Percentiles rank a stretch among this genome's conserved stretches.
Conservation (phyloP, 176 grass and related monocot species). For the Echinochloa phyllopogon region DNA sequence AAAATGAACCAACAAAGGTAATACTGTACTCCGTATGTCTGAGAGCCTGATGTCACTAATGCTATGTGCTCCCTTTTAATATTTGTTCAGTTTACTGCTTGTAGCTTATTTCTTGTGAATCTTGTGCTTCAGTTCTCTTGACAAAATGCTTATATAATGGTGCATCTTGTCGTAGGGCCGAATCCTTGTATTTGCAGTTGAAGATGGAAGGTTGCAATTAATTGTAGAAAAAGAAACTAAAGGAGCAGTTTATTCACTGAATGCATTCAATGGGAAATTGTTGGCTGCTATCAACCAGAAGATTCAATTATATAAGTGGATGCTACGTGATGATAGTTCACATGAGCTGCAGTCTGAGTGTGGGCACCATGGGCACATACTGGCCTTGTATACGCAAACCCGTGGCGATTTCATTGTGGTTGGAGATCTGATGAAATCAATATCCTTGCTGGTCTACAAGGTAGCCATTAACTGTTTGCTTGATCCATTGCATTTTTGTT, state of each 20-base stretch:
- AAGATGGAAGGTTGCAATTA: slow-evolving; percentile 82
- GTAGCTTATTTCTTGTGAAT: neutral
- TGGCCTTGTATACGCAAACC: slow-evolving; percentile 88
- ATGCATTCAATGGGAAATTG: slow-evolving; percentile 94
- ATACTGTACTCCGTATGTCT: too few relatives aligned
- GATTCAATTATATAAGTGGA: slow-evolving; percentile 92
- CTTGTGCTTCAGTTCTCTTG: neutral
- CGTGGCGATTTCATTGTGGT: slow-evolving; percentile 98
- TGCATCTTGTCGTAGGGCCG: slow-evolving; percentile 62
- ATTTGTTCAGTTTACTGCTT: neutral
- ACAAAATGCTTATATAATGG: slow-evolving; percentile 27
- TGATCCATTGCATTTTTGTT: neutral
- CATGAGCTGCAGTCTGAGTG: slow-evolving; percentile 89
- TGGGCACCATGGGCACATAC: slow-evolving; percentile 87
- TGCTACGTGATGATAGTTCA: slow-evolving; percentile 68
- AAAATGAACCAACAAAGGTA: slow-evolving; percentile 96
- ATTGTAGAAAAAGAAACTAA: slow-evolving; percentile 95
- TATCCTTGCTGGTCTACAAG: slow-evolving; percentile 93
- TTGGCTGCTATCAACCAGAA: slow-evolving; percentile 97
- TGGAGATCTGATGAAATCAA: slow-evolving; percentile 94
- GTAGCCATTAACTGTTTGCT: slow-evolving; percentile 43
- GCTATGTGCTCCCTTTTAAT: neutral
- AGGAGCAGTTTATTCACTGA: slow-evolving; percentile 85
- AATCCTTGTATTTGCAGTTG: slow-evolving; percentile 90
- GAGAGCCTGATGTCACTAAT: neutral